These are phyloP conservation scores for Aspergillus aculeatinus DNA, from an alignment of 2,329 filamentous ascomycete genomes.

Conservation along the genomic window DNA sequence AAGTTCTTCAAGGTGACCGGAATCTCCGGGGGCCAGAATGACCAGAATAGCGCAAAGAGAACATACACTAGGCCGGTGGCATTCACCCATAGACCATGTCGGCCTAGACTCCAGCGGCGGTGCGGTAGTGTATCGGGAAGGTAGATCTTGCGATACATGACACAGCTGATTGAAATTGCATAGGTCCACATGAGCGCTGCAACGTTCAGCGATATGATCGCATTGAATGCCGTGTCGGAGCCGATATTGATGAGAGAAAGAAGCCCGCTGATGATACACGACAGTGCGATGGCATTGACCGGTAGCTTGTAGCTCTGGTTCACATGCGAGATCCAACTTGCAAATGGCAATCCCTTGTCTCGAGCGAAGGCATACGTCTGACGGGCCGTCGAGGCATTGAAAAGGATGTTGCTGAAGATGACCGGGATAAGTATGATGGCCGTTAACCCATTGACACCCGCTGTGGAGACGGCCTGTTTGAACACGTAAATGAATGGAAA, in stretches of 20 bases:
- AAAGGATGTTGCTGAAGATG: slow-evolving; percentile 41
- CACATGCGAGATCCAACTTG: slow-evolving; percentile 40
- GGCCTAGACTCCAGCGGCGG: slow-evolving; percentile 46
- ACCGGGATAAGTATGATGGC: slow-evolving; percentile 44
- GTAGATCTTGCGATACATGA: slow-evolving; percentile 46
- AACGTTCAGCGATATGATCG: slow-evolving; percentile 51
- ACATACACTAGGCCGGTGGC: slow-evolving; percentile 46
- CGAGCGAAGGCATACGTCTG: slow-evolving; percentile 46
- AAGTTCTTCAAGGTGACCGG: slow-evolving; percentile 43
- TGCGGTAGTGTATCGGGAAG: slow-evolving; percentile 40
- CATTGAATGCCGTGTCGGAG: slow-evolving; percentile 52
- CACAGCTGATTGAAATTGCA: slow-evolving; percentile 48
- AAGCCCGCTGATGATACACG: slow-evolving; percentile 34
- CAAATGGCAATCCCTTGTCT: slow-evolving; percentile 45
- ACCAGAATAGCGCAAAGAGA: slow-evolving; percentile 47
- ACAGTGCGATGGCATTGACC: slow-evolving; percentile 38
- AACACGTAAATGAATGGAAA: slow-evolving; percentile 53
- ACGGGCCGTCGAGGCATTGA: slow-evolving; percentile 41
- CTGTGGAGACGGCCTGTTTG: slow-evolving; percentile 22
- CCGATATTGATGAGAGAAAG: slow-evolving; percentile 54
- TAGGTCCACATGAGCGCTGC: slow-evolving; percentile 52
- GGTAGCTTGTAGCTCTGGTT: slow-evolving; percentile 42
- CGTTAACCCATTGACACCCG: slow-evolving; percentile 33
- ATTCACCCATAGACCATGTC: slow-evolving; percentile 47
- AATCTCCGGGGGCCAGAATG: slow-evolving; percentile 47